Evolutionary conservation across 2,329 filamentous ascomycete species (phyloP).

Genomic region (Verticillium zaregamsianum): DNA sequence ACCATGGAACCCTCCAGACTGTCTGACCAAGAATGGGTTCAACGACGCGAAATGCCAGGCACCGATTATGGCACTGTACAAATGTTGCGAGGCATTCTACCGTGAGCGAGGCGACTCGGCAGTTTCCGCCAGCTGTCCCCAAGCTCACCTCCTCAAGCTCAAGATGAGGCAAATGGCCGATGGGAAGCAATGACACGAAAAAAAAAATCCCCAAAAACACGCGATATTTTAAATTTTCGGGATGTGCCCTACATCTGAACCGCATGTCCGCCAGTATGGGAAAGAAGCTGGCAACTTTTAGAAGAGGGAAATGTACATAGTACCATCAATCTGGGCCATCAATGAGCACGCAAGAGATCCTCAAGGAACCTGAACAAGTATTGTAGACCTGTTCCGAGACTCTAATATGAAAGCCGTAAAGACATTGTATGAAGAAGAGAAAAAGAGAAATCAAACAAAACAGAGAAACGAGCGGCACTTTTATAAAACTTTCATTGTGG

Average conservation of each 20-base stretch:
- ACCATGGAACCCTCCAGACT: conserved; percentile 51
- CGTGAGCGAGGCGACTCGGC: conserved; percentile 71
- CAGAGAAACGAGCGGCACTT: background rate
- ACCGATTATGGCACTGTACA: conserved; percentile 81
- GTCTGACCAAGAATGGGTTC: conserved; percentile 78
- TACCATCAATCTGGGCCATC: conserved; percentile 75
- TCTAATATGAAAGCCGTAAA: conserved; percentile 90
- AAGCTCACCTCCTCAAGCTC: conserved; percentile 70
- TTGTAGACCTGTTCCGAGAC: conserved; percentile 94
- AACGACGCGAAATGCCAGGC: conserved; percentile 78
- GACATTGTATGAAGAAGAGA: conserved; percentile 66
- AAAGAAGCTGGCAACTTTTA: conserved; percentile 61
- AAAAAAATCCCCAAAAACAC: background rate
- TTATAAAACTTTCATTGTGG: background rate
- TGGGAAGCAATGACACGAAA: background rate
- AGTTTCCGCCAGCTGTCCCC: conserved; percentile 78
- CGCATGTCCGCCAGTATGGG: conserved; percentile 41
- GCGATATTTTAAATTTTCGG: conserved; percentile 15
- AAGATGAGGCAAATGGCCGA: conserved; percentile 43
- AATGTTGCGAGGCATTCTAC: conserved; percentile 92
- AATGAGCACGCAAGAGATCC: conserved; percentile 92
- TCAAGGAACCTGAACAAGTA: conserved; percentile 85
- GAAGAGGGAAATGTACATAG: conserved; percentile 58
- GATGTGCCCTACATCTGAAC: conserved; percentile 43
- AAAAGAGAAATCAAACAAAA: conserved; percentile 29